Conservation (phyloP, 1,284 basidiomycete genomes). For the Chalciporus sp. region DNA sequence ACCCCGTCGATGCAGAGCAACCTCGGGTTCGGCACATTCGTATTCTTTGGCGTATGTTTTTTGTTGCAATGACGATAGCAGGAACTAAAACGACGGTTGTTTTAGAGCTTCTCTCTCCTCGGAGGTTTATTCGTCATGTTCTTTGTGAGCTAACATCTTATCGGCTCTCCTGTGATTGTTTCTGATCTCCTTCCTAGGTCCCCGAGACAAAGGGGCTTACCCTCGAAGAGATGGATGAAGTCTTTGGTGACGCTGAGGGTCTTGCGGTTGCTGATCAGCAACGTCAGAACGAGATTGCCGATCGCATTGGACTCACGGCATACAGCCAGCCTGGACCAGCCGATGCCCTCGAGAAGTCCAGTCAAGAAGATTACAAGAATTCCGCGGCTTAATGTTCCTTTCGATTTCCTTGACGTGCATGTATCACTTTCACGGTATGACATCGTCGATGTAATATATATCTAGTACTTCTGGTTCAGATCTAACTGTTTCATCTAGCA, state of each 20-base stretch:
- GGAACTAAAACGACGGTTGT: conserved; percentile 2
- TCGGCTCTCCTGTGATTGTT: not conserved
- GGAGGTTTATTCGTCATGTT: conserved; percentile 66
- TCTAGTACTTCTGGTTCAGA: not conserved
- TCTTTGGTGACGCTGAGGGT: conserved; percentile 57
- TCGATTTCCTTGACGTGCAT: not conserved
- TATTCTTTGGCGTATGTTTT: conserved; percentile 63
- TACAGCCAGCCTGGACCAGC: conserved; percentile 21
- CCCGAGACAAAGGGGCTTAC: conserved; percentile 71
- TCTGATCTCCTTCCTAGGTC: conserved; percentile 38
- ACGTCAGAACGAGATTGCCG: conserved; percentile 57
- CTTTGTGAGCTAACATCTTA: conserved; percentile 45
- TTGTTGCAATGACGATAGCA: not conserved
- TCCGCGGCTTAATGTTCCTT: not conserved
- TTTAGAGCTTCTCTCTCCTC: conserved; percentile 58
- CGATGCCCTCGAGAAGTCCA: conserved; percentile 10
- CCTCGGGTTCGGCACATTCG: conserved; percentile 64
- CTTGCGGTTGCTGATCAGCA: conserved; percentile 56
- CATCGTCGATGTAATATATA: not conserved
- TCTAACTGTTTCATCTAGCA: not conserved
- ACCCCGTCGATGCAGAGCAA: conserved; percentile 65
- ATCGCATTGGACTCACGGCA: conserved; percentile 53
- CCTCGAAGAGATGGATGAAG: conserved; percentile 72
- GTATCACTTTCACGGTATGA: not conserved
- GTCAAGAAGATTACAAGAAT: conserved; percentile 11